A percentile compares a stretch with the other conserved stretches of the same genome.
Conservation (phyloP, 2,329 filamentous ascomycete species). For the Elsinoe australis region DNA sequence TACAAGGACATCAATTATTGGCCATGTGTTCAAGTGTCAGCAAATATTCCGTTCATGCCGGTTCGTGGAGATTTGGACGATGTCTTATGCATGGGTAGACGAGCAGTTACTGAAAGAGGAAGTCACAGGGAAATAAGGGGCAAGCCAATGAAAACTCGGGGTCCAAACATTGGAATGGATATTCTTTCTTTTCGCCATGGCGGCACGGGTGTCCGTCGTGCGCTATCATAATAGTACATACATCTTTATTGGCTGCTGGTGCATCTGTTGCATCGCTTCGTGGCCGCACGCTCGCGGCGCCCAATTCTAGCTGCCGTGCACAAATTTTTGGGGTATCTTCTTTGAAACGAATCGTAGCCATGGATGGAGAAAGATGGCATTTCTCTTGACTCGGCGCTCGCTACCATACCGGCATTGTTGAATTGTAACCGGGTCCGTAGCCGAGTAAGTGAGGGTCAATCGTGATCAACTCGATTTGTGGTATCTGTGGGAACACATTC, state of each 20-base stretch:
- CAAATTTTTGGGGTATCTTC: constrained; percentile 7
- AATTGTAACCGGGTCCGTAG: no score
- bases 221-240: no score
- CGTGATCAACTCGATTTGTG: no score
- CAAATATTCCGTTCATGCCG: no score
- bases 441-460: no score
- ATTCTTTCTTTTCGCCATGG: constrained; percentile 7
- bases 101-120: constrained; percentile 6
- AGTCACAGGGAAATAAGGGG: constrained; percentile 2
- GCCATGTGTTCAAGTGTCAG: no score
- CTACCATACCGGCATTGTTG: constrained; percentile 1
- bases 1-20: no score
- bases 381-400: background rate
- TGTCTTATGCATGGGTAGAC: background rate
- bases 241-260: no score
- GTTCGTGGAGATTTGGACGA: no score
- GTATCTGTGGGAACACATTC: background rate
- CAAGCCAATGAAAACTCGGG: background rate
- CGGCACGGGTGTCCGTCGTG: no score
- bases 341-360: background rate
- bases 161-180: background rate
- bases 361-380: constrained; percentile 1
- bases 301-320: background rate
- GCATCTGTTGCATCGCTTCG: no score
- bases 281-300: no score